Base-by-base conservation (phyloP, 257 asterid genomes). In the Nyctanthes arbortristis region DNA sequence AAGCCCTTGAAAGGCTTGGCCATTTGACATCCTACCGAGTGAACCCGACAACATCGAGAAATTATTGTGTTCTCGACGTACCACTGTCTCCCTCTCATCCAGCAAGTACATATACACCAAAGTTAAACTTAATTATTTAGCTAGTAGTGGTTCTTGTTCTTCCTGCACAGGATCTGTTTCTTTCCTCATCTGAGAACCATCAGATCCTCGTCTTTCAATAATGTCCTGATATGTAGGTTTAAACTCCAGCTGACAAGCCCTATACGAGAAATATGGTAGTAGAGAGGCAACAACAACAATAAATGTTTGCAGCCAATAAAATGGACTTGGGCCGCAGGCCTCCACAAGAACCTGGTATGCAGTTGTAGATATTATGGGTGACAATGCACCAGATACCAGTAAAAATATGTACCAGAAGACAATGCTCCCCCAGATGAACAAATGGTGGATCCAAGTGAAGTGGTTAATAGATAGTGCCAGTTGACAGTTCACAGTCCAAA, bases 401-500 rank as follows among this genome's bases (percentile, higher is more conserved):
- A 93, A 68, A 75, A 93, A 93, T 13, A 76, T 65, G 52, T 91
- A 89, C 96, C 97, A 93, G 68, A 81, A 54, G 1, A 79, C 87
- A 18, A 89, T 84, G 78, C 99, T 93, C 1, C 97, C 99, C 97
- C 97, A 91, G 69, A 93, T 93, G 90, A 91, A 81, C 56, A 89
- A 61, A 68, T 93, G 99, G 12, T 91, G 99, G 77, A 93, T 91
- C 97, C 97, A 91, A 4, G 99, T 91, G 76, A 93, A 89, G 84
- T 89, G 91, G 84, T 87, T 91, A 10, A 93, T 82, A 10, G 96
- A 93, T 6, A 91, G 72, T 11, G 99, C 97, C 94, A 93, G 83
- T 74, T 93, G 99, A 80, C 92, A 91, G 74, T 91, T 93, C 66
- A 91, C 99, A 0, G 99, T 82, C 99, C 99, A 93, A 2, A 93